phyloP scores from a whole-genome alignment of 2,329 filamentous ascomycete species.

The Elsinoe perseae region DNA sequence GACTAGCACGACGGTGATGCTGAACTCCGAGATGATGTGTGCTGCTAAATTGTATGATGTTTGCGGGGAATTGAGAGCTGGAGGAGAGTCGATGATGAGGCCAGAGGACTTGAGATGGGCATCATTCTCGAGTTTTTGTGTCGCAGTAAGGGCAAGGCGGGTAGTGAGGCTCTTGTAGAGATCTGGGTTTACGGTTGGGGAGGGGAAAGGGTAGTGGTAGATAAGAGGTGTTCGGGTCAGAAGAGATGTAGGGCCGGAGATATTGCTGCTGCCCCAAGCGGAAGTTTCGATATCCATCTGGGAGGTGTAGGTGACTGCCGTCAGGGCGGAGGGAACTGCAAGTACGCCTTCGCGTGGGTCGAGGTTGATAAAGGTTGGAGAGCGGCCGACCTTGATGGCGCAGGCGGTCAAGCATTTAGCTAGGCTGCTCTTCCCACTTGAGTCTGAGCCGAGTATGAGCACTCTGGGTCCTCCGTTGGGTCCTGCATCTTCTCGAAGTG shows the following conservation, averaged over 20 bases:
- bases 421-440: constrained; percentile 59
- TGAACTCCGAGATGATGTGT: constrained; percentile 65
- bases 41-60: constrained; percentile 66
- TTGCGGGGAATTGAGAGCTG: constrained; percentile 57
- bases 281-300: constrained; percentile 82
- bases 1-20: constrained; percentile 68
- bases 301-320: constrained; percentile 76
- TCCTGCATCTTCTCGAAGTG: constrained; percentile 54
- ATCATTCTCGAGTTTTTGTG: constrained; percentile 70
- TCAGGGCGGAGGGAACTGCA: constrained; percentile 63
- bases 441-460: constrained; percentile 69
- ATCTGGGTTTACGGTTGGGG: constrained; percentile 60
- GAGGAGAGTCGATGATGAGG: constrained; percentile 77
- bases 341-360: constrained; percentile 64
- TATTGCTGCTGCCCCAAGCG: constrained; percentile 76
- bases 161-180: constrained; percentile 69
- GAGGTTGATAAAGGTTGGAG: constrained; percentile 69
- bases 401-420: constrained; percentile 58
- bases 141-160: constrained; percentile 69
- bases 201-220: constrained; percentile 74
- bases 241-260: constrained; percentile 77
- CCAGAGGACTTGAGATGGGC: constrained; percentile 62
- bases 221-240: constrained; percentile 89
- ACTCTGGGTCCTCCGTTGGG: constrained; percentile 61
- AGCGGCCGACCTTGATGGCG: constrained; percentile 76